Base-by-base conservation (phyloP, 768 basidiomycete genomes). In the Rhodotorula paludigena region DNA sequence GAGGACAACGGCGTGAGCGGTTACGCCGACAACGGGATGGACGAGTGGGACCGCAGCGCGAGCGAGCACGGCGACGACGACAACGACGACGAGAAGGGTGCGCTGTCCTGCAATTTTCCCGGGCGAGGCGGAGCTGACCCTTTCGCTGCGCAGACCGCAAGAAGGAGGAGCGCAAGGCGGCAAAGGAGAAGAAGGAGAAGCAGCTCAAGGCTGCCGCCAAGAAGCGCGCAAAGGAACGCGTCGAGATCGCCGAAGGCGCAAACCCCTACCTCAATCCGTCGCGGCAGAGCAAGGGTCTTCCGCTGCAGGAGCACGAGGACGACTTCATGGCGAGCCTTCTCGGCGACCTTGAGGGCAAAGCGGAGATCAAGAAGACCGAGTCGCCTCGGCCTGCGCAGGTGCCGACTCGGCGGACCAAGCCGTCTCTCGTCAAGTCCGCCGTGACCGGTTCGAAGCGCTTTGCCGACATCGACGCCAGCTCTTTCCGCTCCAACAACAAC, bases 21-120 rank as follows among this genome's bases (percentile, higher is more conserved):
- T 10, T 98, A 99, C 74, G 86, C 88, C 77, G 96, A 99, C 80
- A 90, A 96, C 76, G 96, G 96, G 9, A 87, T 92, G 86, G 96
- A 98, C 65, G 92, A 94, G 75, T 97, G 90, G 87, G 68, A 68
- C 52, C 52, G 64, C 38, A 63, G 52, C 18, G 62, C 32, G 18
- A 63, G 61, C 38, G 52, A 77, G 47, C 76, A 78, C 21, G 77
- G 76, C 35, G 75, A 77, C 36, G 78, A 78, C 41, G 77, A 78
- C 57, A 75, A 60, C 44, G 54, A 66, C 18, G 51, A 66, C 41
- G 66, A 63, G 55, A 54, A 59, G 36, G 57, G 42, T 32, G 23
- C 28, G 51, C 23, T n/a, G n/a, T 28, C n/a, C 5, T 45, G 6
- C 45, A 5, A 1, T 47, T 10, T 7, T 5, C 2, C 15, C 8